These are phyloP conservation scores for Lophium mytilinum DNA, from an alignment of 495 filamentous ascomycete species.

Conservation along the genomic window DNA sequence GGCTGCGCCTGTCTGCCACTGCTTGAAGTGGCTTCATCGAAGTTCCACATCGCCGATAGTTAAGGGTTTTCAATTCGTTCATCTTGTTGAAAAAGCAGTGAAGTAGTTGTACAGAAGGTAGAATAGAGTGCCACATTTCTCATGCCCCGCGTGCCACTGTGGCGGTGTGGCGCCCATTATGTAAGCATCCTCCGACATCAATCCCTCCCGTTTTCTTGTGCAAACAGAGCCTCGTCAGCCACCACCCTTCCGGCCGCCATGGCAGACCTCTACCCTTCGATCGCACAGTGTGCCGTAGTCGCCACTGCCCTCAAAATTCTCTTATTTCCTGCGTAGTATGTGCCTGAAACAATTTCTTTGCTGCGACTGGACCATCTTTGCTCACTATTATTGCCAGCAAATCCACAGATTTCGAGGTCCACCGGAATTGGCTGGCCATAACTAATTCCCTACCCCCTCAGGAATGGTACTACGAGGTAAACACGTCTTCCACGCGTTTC, in stretches of 20 bases:
- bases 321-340: conserved; percentile 94
- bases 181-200: background rate
- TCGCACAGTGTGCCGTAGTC: conserved; percentile 78
- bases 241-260: conserved; percentile 40
- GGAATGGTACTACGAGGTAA: conserved; percentile 89
- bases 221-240: background rate
- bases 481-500: background rate
- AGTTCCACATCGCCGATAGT: too few species aligned
- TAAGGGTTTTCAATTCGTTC: too few species aligned
- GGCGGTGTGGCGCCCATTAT: background rate
- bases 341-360: conserved; percentile 11
- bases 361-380: conserved; percentile 1
- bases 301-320: conserved; percentile 88
- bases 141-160: background rate
- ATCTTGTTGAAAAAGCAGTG: too few species aligned
- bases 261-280: conserved; percentile 74
- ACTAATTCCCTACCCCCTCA: conserved; percentile 79
- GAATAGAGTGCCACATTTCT: too few species aligned
- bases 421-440: conserved; percentile 95
- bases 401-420: conserved; percentile 98
- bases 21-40: too few species aligned
- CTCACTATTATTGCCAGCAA: conserved; percentile 51
- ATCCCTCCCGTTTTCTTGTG: conserved; percentile 4
- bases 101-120: too few species aligned
- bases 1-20: too few species aligned